These are phyloP conservation scores for Phytophthora megakarya DNA, from an alignment of 352 stramenopile species.

Conservation along the genomic window DNA sequence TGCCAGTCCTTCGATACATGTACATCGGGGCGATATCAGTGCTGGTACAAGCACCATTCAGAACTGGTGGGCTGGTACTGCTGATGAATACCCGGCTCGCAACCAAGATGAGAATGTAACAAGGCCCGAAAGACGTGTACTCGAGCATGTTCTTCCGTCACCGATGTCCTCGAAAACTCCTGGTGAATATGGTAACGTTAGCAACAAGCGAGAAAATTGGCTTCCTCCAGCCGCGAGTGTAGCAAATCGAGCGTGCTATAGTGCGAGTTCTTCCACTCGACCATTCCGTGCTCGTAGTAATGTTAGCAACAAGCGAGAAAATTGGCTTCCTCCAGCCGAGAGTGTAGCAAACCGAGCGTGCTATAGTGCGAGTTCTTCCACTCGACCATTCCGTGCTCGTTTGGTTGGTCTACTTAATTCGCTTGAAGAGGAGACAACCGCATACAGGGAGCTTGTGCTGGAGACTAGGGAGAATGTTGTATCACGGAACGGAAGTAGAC, in stretches of 20 bases:
- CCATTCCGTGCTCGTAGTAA: constrained; percentile 56
- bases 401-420: constrained; percentile 68
- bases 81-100: neutral
- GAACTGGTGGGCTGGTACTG: constrained; percentile 57
- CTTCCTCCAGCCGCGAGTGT: constrained; percentile 6
- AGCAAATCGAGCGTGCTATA: constrained; percentile 22
- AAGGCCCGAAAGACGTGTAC: neutral
- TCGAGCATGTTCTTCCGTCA: neutral
- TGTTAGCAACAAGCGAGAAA: constrained; percentile 1
- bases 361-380: constrained; percentile 24
- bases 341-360: constrained; percentile 18
- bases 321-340: constrained; percentile 3
- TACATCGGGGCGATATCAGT: constrained; percentile 9
- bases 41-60: constrained; percentile 45
- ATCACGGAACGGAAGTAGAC: constrained; percentile 13
- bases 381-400: constrained; percentile 56
- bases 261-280: constrained; percentile 25
- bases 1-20: neutral
- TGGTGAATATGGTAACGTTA: neutral
- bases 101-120: constrained; percentile 23
- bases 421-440: constrained; percentile 70
- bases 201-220: constrained; percentile 3
- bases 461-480: constrained; percentile 30
- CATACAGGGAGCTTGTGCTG: constrained; percentile 36
- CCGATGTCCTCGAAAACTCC: neutral